phyloP scores from a whole-genome alignment of 2,329 filamentous ascomycete species.

The Akanthomyces uredinophilus region DNA sequence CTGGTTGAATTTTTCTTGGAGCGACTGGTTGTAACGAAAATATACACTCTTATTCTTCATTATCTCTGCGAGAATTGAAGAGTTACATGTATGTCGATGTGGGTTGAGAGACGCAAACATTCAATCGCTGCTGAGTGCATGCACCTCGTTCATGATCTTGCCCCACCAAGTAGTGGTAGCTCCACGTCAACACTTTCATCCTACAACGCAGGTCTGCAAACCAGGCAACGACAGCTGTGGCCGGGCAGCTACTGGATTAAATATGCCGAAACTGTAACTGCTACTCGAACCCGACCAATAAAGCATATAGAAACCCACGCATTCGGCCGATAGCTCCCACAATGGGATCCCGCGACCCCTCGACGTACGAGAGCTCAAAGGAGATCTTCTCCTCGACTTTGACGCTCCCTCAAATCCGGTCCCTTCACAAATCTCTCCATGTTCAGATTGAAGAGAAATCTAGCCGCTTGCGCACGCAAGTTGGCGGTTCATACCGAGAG shows the following conservation, averaged over 20 bases:
- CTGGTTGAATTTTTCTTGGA: too few species aligned
- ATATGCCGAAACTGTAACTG: background rate
- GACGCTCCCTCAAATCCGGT: constrained; percentile 59
- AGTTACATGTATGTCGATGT: too few species aligned
- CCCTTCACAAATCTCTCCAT: constrained; percentile 57
- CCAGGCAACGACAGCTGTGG: background rate
- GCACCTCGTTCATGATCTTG: background rate
- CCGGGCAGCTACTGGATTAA: background rate
- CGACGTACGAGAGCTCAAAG: constrained; percentile 40
- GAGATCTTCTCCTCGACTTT: constrained; percentile 51
- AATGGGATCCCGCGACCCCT: constrained; percentile 43
- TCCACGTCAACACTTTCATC: constrained; percentile 7
- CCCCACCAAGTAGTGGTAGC: background rate
- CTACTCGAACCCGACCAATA: background rate
- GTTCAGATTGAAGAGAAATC: constrained; percentile 58
- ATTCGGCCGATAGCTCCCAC: constrained; percentile 15
- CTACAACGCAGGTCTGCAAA: background rate
- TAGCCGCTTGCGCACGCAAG: constrained; percentile 56
- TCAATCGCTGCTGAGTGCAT: background rate
- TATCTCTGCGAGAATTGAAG: too few species aligned
- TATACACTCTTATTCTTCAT: too few species aligned
- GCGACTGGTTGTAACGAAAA: too few species aligned
- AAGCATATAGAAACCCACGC: background rate
- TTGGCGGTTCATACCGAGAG: constrained; percentile 72
- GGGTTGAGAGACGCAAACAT: background rate